Conservation (phyloP, 495 filamentous ascomycete genomes). For the Aspergillus bertholletiae region DNA sequence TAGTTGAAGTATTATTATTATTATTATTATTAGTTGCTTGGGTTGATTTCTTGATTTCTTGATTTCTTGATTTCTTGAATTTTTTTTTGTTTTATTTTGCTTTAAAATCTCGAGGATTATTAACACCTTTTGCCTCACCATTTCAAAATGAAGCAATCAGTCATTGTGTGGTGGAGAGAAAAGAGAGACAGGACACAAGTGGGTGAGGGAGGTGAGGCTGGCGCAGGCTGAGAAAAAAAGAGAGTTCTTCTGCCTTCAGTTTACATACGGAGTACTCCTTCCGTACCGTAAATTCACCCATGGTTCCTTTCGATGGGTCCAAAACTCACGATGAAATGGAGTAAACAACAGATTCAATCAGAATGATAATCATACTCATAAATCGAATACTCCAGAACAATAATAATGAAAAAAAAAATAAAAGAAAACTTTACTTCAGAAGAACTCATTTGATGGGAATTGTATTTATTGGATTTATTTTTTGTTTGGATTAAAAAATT, state of each 20-base stretch:
- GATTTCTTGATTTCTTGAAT: background rate
- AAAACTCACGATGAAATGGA: background rate
- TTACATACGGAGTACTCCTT: too few species aligned
- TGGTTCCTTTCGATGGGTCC: background rate
- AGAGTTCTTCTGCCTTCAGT: background rate
- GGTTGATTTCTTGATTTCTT: background rate
- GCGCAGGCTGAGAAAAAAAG: background rate
- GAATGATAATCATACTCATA: background rate
- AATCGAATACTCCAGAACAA: too few species aligned
- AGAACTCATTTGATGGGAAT: too few species aligned
- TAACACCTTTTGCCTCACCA: background rate
- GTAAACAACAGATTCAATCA: background rate
- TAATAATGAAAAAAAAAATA: background rate
- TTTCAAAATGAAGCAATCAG: background rate
- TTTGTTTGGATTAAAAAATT: too few species aligned
- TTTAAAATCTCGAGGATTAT: background rate
- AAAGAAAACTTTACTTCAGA: background rate
- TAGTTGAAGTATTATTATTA: too few species aligned
- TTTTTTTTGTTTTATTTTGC: background rate
- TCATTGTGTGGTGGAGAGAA: background rate
- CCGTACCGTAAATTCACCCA: too few species aligned
- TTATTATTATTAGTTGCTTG: background rate
- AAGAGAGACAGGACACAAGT: background rate
- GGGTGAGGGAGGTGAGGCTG: background rate
- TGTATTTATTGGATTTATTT: too few species aligned